Evolutionary conservation across 2,329 filamentous ascomycete genomes (phyloP).

Genomic region (Trichoderma afroharzianum): DNA sequence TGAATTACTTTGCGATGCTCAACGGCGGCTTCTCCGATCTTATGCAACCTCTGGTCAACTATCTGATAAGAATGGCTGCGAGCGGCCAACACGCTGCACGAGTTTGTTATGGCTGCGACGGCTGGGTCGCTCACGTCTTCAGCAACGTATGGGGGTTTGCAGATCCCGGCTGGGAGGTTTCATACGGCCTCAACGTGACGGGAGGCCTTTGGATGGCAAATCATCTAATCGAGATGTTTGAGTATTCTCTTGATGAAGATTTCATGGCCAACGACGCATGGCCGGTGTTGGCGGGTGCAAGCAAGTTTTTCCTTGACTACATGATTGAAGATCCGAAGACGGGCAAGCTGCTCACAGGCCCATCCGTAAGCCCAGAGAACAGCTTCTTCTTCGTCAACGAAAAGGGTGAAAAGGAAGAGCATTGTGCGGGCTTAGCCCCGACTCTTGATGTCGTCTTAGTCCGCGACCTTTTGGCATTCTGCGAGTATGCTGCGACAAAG

Average conservation of each 20-base stretch:
- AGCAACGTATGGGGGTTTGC: conserved; percentile 15
- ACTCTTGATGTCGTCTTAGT: conserved; percentile 14
- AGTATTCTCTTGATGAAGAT: conserved; percentile 9
- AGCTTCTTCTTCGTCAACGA: conserved; percentile 9
- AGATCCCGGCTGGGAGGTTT: conserved; percentile 16
- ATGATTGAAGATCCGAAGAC: conserved; percentile 17
- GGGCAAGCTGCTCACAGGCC: conserved; percentile 13
- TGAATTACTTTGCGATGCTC: conserved; percentile 15
- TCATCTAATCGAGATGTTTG: conserved; percentile 13
- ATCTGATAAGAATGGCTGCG: not conserved
- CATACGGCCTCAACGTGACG: conserved; percentile 15
- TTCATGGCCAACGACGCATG: not conserved
- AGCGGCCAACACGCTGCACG: conserved; percentile 6
- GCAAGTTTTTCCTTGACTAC: conserved; percentile 16
- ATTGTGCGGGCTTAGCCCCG: not conserved
- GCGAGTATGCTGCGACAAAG: not conserved
- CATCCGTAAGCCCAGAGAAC: conserved; percentile 16
- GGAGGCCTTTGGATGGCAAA: conserved; percentile 17
- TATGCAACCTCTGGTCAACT: conserved; percentile 9
- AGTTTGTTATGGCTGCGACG: conserved; percentile 4
- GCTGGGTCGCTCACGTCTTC: conserved; percentile 18
- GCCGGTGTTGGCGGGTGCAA: not conserved
- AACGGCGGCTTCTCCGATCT: conserved; percentile 7
- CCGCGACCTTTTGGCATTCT: conserved; percentile 16
- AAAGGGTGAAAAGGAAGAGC: conserved; percentile 3